phyloP scores from a whole-genome alignment of 1,284 basidiomycete genomes.

The Rhodotorula mucilaginosa region DNA sequence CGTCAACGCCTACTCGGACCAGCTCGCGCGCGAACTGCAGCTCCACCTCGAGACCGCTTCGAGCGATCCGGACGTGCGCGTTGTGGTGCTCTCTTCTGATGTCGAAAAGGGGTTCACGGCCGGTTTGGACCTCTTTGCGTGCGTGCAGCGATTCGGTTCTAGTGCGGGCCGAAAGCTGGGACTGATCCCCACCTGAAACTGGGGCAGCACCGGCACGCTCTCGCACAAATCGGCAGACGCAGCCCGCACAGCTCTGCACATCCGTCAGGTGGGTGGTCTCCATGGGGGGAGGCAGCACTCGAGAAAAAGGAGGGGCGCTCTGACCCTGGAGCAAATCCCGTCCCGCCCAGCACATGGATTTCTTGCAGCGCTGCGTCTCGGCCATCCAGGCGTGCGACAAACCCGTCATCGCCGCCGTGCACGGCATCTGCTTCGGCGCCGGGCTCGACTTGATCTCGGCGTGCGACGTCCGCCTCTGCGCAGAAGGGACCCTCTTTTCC shows the following conservation, averaged over 20 bases:
- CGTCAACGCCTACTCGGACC: slow-evolving; percentile 69
- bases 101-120: slow-evolving; percentile 73
- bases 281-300: not conserved
- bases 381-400: slow-evolving; percentile 68
- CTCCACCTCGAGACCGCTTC: slow-evolving; percentile 58
- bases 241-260: slow-evolving; percentile 28
- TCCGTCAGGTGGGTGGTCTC: slow-evolving; percentile 44
- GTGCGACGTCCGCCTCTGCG: slow-evolving; percentile 73
- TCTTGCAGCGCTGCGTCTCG: slow-evolving; percentile 70
- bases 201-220: slow-evolving; percentile 17
- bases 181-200: not conserved
- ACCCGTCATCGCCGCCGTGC: slow-evolving; percentile 80
- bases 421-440: slow-evolving; percentile 73
- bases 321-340: too few relatives aligned
- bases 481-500: slow-evolving; percentile 63
- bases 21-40: slow-evolving; percentile 66
- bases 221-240: slow-evolving; percentile 34
- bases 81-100: slow-evolving; percentile 67
- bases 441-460: slow-evolving; percentile 66
- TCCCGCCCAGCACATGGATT: slow-evolving; percentile 43
- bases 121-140: slow-evolving; percentile 68
- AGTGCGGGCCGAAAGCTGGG: not conserved
- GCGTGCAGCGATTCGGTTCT: slow-evolving; percentile 16
- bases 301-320: too few relatives aligned
- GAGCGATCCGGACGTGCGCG: slow-evolving; percentile 61